Evolutionary conservation across 495 filamentous ascomycete species (phyloP), one percentile per base, ranked within the genome.

Genomic region (Clohesyomyces aquaticus): DNA sequence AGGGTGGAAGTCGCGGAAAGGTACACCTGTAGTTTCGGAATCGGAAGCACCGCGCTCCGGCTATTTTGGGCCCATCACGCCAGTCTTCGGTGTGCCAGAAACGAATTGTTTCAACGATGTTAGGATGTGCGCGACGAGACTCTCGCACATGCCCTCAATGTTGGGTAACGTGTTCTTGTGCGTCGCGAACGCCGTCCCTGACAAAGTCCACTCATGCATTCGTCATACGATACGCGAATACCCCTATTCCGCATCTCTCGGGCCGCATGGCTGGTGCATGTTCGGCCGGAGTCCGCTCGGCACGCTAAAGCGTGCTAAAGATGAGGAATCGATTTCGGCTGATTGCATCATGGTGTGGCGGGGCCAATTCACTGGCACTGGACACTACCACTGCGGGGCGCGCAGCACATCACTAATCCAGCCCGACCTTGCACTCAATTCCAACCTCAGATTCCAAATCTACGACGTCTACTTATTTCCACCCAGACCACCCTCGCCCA

Each of bases 321-420:
- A 60, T 49, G 27, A 27, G 47, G 58, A 52, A 61, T 61, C 58
- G 21, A 14, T 38, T 14, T 38, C 48, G 54, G 8, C n/a, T n/a
- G 10, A 62, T 62, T 62, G 59, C 59, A 62, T 62, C 59, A 62
- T 62, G 18, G 11, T n/a, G n/a, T n/a, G n/a, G n/a, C n/a, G n/a
- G 3, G 2, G 27, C 43, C 21, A 23, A 43, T 27, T 25, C 29
- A 22, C 47, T 2, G 43, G 29, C 54, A 28, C 38, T 22, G 41
- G 23, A 49, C 54, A 19, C 26, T 22, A 25, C 43, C 19, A 22
- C 18, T 14, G 51, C 26, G 29, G 54, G 29, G 54, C 54, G 59
- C 59, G 46, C 12, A 55, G 10, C 35, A 21, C 43, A 27, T 62
- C 46, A 55, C 50, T 55, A 62, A 62, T 55, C 51, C n/a, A 46